phyloP scores from a whole-genome alignment of 1,139 yeast species.

The Torulaspora pretoriensis region DNA sequence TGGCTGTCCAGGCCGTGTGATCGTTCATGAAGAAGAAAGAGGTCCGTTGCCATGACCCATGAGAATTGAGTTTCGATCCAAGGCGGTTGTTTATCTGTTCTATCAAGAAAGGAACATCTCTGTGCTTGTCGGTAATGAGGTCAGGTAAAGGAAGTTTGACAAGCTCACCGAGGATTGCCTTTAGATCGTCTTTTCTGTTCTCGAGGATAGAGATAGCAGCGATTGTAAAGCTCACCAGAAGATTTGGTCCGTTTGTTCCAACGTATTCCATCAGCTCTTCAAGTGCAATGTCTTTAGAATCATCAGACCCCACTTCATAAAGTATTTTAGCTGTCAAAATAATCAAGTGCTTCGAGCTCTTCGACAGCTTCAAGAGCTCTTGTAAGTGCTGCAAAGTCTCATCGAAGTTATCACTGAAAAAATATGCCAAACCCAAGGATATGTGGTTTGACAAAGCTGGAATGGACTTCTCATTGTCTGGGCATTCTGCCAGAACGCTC shows the following conservation, averaged over 20 bases:
- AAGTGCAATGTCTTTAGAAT: slow-evolving; percentile 76
- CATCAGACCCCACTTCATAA: slow-evolving; percentile 65
- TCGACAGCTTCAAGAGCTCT: slow-evolving; percentile 51
- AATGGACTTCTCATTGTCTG: slow-evolving; percentile 32
- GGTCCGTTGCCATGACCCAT: slow-evolving; percentile 57
- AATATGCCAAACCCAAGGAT: slow-evolving; percentile 65
- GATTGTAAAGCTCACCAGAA: slow-evolving; percentile 62
- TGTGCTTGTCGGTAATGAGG: slow-evolving; percentile 48
- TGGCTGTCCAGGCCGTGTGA: slow-evolving; percentile 59
- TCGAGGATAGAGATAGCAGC: slow-evolving; percentile 79
- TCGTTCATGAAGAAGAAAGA: slow-evolving; percentile 74
- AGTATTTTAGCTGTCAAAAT: slow-evolving; percentile 73
- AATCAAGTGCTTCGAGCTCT: slow-evolving; percentile 58
- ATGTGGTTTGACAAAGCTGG: slow-evolving; percentile 55
- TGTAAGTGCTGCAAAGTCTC: slow-evolving; percentile 65
- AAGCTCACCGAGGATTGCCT: slow-evolving; percentile 64
- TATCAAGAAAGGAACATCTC: slow-evolving; percentile 58
- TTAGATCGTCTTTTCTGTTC: slow-evolving; percentile 45
- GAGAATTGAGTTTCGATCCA: slow-evolving; percentile 1
- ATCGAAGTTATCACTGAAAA: slow-evolving; percentile 58
- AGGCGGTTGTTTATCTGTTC: slow-evolving; percentile 37
- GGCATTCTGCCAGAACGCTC: slow-evolving; percentile 45
- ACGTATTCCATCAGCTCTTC: slow-evolving; percentile 65
- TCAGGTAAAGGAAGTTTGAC: slow-evolving; percentile 47
- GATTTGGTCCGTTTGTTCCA: slow-evolving; percentile 58